Evolutionary conservation across 2,329 filamentous ascomycete species (phyloP).

Genomic region (Claviceps sorghi): DNA sequence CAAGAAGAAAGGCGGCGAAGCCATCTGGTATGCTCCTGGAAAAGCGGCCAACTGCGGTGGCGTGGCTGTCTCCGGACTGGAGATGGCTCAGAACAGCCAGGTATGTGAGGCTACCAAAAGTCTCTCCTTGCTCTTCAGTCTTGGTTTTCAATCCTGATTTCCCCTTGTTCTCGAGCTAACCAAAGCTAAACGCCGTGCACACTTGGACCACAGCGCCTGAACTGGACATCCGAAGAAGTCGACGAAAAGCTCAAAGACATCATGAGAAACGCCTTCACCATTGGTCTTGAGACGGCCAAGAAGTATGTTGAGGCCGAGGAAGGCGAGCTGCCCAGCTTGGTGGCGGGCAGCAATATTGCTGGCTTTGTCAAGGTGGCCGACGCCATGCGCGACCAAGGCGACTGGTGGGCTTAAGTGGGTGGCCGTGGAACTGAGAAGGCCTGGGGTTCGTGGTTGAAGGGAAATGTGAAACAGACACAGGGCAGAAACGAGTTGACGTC

Average conservation of each 20-base stretch:
- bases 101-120: constrained; percentile 8
- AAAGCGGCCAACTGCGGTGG: constrained; percentile 97
- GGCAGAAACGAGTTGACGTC: no score
- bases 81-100: constrained; percentile 95
- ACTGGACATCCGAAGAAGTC: constrained; percentile 81
- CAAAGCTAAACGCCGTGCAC: neutral
- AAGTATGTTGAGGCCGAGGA: constrained; percentile 68
- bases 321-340: constrained; percentile 75
- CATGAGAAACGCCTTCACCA: constrained; percentile 89
- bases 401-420: constrained; percentile 51
- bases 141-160: neutral
- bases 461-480: no score
- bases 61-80: constrained; percentile 90
- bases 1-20: constrained; percentile 48
- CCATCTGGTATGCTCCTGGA: constrained; percentile 91
- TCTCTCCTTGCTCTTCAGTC: no score
- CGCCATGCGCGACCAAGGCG: constrained; percentile 92
- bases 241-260: constrained; percentile 82
- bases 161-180: no score
- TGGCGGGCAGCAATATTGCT: constrained; percentile 92
- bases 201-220: constrained; percentile 42
- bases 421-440: no score
- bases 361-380: constrained; percentile 92
- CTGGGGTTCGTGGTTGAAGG: no score
- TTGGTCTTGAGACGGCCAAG: constrained; percentile 77